Conservation (phyloP, 2,329 filamentous ascomycete species). For the Fusarium nodosum region DNA sequence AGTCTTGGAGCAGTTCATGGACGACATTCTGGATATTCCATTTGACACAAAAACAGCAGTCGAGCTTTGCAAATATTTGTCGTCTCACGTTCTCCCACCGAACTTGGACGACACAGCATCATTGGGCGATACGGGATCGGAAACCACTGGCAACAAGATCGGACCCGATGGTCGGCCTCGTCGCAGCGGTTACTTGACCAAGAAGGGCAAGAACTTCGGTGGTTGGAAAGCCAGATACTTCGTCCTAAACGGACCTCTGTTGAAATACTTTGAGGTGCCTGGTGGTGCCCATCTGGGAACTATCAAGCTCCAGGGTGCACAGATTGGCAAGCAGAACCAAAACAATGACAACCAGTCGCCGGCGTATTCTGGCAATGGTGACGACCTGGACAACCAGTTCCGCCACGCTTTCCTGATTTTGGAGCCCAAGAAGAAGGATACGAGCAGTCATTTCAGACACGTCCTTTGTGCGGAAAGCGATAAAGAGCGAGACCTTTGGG, state of each 20-base stretch:
- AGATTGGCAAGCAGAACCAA: slow-evolving; percentile 90
- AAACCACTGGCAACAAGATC: slow-evolving; percentile 55
- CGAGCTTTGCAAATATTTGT: slow-evolving; percentile 89
- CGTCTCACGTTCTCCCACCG: slow-evolving; percentile 72
- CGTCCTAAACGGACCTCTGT: slow-evolving; percentile 68
- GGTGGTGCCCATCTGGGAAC: slow-evolving; percentile 92
- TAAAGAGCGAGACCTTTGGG: slow-evolving; percentile 91
- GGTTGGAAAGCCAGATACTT: slow-evolving; percentile 92
- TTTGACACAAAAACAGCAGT: slow-evolving; percentile 82
- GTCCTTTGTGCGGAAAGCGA: slow-evolving; percentile 97
- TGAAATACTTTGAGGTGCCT: slow-evolving; percentile 93
- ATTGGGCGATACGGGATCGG: slow-evolving; percentile 42
- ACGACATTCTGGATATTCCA: slow-evolving; percentile 84
- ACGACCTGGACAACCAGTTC: slow-evolving; percentile 93
- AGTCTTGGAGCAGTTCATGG: slow-evolving; percentile 87
- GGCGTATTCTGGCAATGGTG: slow-evolving; percentile 66
- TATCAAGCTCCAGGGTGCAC: slow-evolving; percentile 90
- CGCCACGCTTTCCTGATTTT: slow-evolving; percentile 95
- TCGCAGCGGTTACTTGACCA: slow-evolving; percentile 93
- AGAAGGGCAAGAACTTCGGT: slow-evolving; percentile 97
- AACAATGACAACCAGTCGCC: slow-evolving; percentile 68
- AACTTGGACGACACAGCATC: slow-evolving; percentile 68
- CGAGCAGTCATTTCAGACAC: slow-evolving; percentile 87
- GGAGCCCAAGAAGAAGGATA: slow-evolving; percentile 97
- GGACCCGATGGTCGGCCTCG: slow-evolving; percentile 76